Percentiles rank a stretch among this genome's conserved stretches.
Conservation (phyloP, 768 basidiomycete genomes). For the Rhodotorula kratochvilovae region DNA sequence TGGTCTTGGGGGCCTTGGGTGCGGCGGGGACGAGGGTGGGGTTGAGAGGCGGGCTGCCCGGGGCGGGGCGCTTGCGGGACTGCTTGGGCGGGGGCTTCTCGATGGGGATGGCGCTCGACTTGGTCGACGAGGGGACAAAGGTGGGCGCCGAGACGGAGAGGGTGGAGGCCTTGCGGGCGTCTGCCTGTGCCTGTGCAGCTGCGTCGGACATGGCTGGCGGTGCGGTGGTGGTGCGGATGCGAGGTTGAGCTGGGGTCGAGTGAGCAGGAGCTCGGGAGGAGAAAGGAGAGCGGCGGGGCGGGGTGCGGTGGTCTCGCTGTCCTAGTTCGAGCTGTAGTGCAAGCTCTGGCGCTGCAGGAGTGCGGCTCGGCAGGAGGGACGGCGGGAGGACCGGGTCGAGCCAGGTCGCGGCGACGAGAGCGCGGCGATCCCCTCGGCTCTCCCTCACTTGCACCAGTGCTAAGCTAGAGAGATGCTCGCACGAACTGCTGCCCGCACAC, state of each 20-base stretch:
- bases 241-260: not conserved
- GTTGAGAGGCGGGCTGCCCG: conserved; percentile 37
- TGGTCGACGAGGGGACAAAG: conserved; percentile 27
- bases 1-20: conserved; percentile 44
- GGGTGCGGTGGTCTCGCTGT: not conserved
- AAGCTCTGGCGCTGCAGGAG: too few relatives aligned
- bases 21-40: conserved; percentile 41
- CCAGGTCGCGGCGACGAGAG: too few relatives aligned
- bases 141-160: conserved; percentile 29
- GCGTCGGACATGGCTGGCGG: not conserved
- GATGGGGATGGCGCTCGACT: conserved; percentile 14
- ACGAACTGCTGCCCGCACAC: not conserved
- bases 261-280: too few relatives aligned
- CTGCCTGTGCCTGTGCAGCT: not conserved
- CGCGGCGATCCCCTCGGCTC: too few relatives aligned
- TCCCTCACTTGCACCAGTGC: too few relatives aligned
- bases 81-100: conserved; percentile 6
- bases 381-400: too few relatives aligned
- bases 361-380: too few relatives aligned
- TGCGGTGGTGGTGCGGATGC: not conserved
- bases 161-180: not conserved
- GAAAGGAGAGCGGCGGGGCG: not conserved
- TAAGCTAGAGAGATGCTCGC: not conserved
- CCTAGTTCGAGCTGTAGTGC: not conserved
- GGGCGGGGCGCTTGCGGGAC: conserved; percentile 40